These are phyloP conservation scores for Zoysia japonica DNA, from an alignment of 176 grass and related monocot species.

Conservation along the genomic window DNA sequence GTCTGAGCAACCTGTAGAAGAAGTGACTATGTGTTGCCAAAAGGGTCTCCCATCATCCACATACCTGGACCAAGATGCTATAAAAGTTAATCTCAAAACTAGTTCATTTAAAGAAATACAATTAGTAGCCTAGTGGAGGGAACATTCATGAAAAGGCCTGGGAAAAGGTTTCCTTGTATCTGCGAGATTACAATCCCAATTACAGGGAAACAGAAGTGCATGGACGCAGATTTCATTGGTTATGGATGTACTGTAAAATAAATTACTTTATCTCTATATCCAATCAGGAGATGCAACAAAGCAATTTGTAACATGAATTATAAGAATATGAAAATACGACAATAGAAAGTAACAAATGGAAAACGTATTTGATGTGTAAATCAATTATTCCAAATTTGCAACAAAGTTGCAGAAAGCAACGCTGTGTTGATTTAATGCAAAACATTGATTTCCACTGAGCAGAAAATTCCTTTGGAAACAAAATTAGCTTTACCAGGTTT, in stretches of 20 bases:
- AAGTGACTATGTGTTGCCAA: conserved; percentile 77
- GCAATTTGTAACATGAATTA: conserved; percentile 5
- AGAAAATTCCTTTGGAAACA: background rate
- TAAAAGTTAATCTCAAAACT: conserved; percentile 14
- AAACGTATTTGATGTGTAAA: background rate
- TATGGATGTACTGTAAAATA: background rate
- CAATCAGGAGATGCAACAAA: conserved; percentile 1
- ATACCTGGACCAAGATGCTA: conserved; percentile 51
- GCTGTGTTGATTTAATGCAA: background rate
- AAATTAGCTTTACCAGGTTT: background rate
- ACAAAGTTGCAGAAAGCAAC: background rate
- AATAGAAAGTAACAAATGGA: background rate
- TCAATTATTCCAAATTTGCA: background rate
- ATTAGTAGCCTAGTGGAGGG: background rate
- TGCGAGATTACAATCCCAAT: background rate
- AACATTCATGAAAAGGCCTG: background rate
- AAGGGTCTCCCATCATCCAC: conserved; percentile 82
- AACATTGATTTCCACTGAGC: background rate
- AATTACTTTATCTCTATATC: background rate
- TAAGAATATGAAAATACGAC: background rate
- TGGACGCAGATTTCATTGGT: background rate
- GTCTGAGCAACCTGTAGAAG: conserved; percentile 83
- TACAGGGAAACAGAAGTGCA: background rate
- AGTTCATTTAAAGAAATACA: background rate
- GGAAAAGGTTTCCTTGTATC: background rate